phyloP scores from a whole-genome alignment of 805 yeast species.

The Kluyveromyces dobzhanskii region DNA sequence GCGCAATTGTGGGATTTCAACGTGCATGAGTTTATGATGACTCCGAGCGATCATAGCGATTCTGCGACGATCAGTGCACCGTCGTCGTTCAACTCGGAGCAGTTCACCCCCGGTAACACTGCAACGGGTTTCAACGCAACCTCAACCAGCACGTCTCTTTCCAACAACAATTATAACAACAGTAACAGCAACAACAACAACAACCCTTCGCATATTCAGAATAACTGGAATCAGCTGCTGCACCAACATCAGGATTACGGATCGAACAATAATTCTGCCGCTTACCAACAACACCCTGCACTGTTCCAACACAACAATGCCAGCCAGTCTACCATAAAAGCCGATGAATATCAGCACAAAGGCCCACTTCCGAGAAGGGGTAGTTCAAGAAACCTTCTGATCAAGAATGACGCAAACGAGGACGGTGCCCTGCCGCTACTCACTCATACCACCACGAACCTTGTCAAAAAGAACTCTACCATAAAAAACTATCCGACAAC shows the following conservation, averaged over 20 bases:
- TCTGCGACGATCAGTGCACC: conserved; percentile 32
- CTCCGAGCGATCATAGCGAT: conserved; percentile 27
- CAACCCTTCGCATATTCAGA: conserved; percentile 5
- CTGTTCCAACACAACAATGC: not conserved
- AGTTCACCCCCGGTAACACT: not conserved
- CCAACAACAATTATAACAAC: not conserved
- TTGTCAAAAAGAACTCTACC: conserved; percentile 23
- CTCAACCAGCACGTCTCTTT: not conserved
- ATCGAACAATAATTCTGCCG: not conserved
- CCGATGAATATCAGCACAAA: not conserved
- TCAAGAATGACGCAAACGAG: conserved; percentile 9
- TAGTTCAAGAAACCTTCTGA: conserved; percentile 1
- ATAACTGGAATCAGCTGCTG: conserved; percentile 4
- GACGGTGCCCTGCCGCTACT: conserved; percentile 16
- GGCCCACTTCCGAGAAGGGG: not conserved
- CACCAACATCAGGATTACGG: not conserved
- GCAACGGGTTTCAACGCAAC: not conserved
- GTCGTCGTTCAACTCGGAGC: conserved; percentile 25
- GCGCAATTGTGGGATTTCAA: conserved; percentile 34
- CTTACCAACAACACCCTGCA: not conserved
- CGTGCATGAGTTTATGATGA: conserved; percentile 30
- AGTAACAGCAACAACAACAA: conserved; percentile 4
- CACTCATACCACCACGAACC: conserved; percentile 16
- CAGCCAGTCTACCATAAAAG: conserved; percentile 1
- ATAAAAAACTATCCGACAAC: conserved; percentile 23